Conservation (phyloP, 2,329 filamentous ascomycete genomes). For the Apiospora hydei region DNA sequence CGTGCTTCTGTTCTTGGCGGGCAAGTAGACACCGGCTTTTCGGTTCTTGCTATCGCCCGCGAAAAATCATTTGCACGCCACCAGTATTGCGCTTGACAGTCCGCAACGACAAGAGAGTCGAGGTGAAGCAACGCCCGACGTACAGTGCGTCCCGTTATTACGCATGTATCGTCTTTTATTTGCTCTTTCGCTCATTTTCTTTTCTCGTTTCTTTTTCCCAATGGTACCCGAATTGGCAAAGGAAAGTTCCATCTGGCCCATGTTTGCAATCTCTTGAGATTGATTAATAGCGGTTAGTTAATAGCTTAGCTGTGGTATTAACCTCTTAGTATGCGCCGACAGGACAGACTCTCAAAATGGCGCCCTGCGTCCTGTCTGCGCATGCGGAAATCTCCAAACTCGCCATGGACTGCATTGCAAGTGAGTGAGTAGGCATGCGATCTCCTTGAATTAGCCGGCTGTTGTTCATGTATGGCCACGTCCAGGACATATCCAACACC, state of each 20-base stretch:
- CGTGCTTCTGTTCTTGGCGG: background rate
- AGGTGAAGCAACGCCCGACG: background rate
- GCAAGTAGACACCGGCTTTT: background rate
- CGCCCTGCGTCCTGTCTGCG: background rate
- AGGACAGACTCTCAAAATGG: background rate
- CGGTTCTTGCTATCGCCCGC: background rate
- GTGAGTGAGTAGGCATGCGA: background rate
- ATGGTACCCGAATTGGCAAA: constrained; percentile 2
- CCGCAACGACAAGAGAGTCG: background rate
- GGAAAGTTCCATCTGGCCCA: background rate
- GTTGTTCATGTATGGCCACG: no score
- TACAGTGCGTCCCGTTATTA: background rate
- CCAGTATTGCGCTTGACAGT: background rate
- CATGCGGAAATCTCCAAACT: background rate
- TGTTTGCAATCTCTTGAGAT: constrained; percentile 9
- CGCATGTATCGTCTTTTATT: background rate
- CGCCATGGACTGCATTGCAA: background rate
- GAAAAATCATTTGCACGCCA: background rate
- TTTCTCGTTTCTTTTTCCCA: background rate
- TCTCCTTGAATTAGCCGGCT: background rate
- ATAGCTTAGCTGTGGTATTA: constrained; percentile 16
- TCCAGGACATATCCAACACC: background rate
- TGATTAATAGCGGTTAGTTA: constrained; percentile 6
- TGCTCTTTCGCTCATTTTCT: background rate
- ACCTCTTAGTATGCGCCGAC: background rate